Percentiles rank a stretch among this genome's conserved stretches.
These are phyloP conservation scores for Fomitopsis pulvina DNA, from an alignment of 768 basidiomycete species.

Conservation along the genomic window DNA sequence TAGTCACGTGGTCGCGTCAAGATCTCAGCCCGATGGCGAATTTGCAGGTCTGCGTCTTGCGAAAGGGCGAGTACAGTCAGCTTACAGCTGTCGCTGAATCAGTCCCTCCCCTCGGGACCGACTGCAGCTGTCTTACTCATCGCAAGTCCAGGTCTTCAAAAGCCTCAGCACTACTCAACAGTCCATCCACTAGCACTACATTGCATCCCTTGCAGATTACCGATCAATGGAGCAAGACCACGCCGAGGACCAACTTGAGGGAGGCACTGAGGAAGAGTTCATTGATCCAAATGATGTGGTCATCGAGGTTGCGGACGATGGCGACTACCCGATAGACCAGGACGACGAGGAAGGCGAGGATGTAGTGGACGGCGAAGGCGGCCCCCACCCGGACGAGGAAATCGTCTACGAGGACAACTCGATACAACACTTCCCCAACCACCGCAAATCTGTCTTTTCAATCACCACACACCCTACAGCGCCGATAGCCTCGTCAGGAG, in stretches of 20 bases:
- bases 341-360: conserved; percentile 25
- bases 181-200: background rate
- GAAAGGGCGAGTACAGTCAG: background rate
- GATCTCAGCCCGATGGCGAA: too few species aligned
- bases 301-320: conserved; percentile 58
- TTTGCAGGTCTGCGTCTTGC: too few species aligned
- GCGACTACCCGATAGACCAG: conserved; percentile 66
- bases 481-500: conserved; percentile 84
- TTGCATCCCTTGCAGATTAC: too few species aligned
- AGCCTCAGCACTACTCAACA: background rate
- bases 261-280: conserved; percentile 47
- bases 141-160: background rate
- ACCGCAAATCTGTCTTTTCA: conserved; percentile 76
- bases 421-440: conserved; percentile 60
- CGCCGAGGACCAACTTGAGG: conserved; percentile 28
- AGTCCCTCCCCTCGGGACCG: background rate
- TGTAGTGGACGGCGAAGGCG: conserved; percentile 16
- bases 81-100: background rate
- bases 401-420: conserved; percentile 49
- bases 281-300: conserved; percentile 62
- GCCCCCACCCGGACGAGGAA: conserved; percentile 21
- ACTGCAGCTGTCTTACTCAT: background rate
- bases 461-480: conserved; percentile 79
- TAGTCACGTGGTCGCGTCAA: too few species aligned
- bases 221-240: conserved; percentile 23